phyloP scores from a whole-genome alignment of 2,329 filamentous ascomycete species.

The Diaporthe nobilis region DNA sequence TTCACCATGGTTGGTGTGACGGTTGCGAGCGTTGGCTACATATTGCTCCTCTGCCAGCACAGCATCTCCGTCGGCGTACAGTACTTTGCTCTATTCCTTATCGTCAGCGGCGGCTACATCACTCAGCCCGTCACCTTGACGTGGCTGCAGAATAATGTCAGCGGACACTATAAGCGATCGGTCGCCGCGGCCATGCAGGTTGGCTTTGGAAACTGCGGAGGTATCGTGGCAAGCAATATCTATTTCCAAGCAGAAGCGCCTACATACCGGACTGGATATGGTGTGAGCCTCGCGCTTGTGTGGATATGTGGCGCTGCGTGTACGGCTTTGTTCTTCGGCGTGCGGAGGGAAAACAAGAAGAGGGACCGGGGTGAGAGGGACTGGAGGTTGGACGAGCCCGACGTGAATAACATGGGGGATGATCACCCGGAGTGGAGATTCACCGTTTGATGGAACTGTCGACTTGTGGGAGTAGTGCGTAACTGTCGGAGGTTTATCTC shows the following conservation, averaged over 20 bases:
- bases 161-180: conserved; percentile 70
- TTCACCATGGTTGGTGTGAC: conserved; percentile 66
- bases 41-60: conserved; percentile 65
- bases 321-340: conserved; percentile 47
- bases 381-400: conserved; percentile 47
- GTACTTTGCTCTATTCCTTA: conserved; percentile 69
- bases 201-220: conserved; percentile 64
- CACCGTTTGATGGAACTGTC: conserved; percentile 8
- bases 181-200: conserved; percentile 67
- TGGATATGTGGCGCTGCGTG: conserved; percentile 58
- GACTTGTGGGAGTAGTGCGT: neutral
- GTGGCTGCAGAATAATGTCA: conserved; percentile 71
- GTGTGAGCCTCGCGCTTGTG: conserved; percentile 60
- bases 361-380: conserved; percentile 51
- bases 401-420: conserved; percentile 55
- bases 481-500: neutral
- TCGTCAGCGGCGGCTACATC: conserved; percentile 68
- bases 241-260: conserved; percentile 64
- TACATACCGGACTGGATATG: conserved; percentile 64
- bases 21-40: conserved; percentile 68
- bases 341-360: conserved; percentile 54
- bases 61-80: conserved; percentile 61
- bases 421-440: conserved; percentile 49
- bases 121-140: conserved; percentile 67
- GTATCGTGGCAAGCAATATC: conserved; percentile 66